Conservation (phyloP, 2,329 filamentous ascomycete species). For the Dactylellina haptotyla region DNA sequence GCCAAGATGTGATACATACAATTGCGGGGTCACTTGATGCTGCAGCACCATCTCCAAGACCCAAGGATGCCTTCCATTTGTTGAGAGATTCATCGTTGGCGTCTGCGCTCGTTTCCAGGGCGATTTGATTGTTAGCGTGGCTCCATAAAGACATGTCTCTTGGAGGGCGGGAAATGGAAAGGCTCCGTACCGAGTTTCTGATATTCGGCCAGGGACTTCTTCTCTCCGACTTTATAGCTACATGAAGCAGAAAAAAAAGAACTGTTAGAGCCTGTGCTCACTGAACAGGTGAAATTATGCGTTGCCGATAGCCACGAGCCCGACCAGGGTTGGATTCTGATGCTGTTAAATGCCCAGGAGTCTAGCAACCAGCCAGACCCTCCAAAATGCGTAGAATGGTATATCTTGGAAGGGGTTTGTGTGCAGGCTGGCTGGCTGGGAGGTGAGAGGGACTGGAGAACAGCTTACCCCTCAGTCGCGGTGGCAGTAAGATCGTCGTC, state of each 20-base stretch:
- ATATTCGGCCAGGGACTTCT: slow-evolving; percentile 97
- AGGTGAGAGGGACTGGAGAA: background rate
- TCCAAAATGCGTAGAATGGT: background rate
- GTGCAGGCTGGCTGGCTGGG: background rate
- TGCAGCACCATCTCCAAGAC: slow-evolving; percentile 70
- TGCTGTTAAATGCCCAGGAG: no score
- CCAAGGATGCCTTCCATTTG: slow-evolving; percentile 96
- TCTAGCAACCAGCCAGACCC: no score
- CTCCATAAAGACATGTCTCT: background rate
- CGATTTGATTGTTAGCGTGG: background rate
- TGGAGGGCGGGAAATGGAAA: background rate
- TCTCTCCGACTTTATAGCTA: slow-evolving; percentile 96
- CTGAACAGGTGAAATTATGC: no score
- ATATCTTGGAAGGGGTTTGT: background rate
- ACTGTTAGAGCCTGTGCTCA: no score
- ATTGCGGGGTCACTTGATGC: slow-evolving; percentile 56
- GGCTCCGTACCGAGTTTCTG: slow-evolving; percentile 82
- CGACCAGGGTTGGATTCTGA: no score
- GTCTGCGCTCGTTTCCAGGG: slow-evolving; percentile 62
- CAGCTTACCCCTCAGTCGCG: slow-evolving; percentile 43
- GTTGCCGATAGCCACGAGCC: no score
- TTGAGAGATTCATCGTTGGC: slow-evolving; percentile 89
- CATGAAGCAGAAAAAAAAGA: background rate
- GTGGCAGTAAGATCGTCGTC: slow-evolving; percentile 33
- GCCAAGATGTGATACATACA: no score